phyloP scores from a whole-genome alignment of 1,284 basidiomycete genomes.

The Salmacisia buchloeana region DNA sequence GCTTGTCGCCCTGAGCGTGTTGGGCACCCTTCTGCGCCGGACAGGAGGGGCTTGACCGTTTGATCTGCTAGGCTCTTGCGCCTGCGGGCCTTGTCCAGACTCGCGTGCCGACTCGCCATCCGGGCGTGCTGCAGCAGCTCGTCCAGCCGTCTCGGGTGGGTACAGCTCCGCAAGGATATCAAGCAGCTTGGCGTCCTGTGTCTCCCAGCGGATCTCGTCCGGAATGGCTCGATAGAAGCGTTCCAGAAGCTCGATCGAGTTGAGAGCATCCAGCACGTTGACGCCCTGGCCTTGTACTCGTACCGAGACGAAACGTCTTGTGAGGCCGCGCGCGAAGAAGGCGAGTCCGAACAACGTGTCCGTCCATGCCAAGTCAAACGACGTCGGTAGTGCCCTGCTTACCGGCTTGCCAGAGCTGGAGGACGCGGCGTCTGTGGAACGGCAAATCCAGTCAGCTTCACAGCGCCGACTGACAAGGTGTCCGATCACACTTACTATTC shows the following conservation, averaged over 20 bases:
- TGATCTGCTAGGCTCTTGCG: no score
- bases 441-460: no score
- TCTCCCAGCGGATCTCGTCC: background rate
- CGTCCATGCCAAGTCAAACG: background rate
- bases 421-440: no score
- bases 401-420: background rate
- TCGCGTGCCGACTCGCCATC: background rate
- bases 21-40: background rate
- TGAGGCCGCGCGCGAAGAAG: background rate
- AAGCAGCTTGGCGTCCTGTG: background rate
- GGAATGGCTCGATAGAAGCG: background rate
- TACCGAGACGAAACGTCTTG: background rate
- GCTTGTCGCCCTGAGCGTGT: background rate
- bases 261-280: background rate
- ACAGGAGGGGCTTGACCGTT: no score
- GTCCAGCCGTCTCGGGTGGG: background rate
- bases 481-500: no score
- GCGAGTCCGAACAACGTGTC: background rate
- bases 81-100: background rate
- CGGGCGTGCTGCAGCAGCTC: background rate
- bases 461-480: no score
- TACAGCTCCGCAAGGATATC: background rate
- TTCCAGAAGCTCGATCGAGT: constrained; percentile 3
- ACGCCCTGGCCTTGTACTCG: background rate
- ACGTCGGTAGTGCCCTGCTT: background rate